A percentile compares a stretch with the other conserved stretches of the same genome.
Conservation (phyloP, 1,139 yeast species). For the Candida tropicalis region DNA sequence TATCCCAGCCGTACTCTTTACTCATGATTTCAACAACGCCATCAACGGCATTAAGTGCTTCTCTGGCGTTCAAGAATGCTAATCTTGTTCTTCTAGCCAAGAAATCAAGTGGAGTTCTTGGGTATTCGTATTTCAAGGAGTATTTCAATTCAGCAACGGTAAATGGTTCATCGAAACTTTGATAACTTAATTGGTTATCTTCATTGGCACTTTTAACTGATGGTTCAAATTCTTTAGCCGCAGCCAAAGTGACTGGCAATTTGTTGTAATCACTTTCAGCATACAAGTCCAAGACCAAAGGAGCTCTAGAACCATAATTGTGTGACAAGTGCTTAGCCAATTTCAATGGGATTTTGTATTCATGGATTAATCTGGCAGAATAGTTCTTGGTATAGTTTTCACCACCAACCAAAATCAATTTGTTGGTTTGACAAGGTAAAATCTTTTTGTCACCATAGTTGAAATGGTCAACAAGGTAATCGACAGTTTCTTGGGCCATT, state of each 20-base stretch:
- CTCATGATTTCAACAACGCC: conserved; percentile 88
- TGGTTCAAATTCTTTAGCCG: conserved; percentile 36
- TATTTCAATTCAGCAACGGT: conserved; percentile 90
- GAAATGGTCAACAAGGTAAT: conserved; percentile 63
- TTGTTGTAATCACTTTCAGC: conserved; percentile 54
- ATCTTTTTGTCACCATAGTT: conserved; percentile 39
- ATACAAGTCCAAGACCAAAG: conserved; percentile 71
- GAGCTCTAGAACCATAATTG: conserved; percentile 90
- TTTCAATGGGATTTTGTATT: conserved; percentile 70
- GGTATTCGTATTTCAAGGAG: conserved; percentile 80
- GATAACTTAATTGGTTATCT: conserved; percentile 44
- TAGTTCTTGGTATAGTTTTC: conserved; percentile 66
- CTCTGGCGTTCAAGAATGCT: conserved; percentile 88
- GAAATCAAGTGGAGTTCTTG: conserved; percentile 87
- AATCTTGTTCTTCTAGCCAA: conserved; percentile 91
- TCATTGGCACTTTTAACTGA: conserved; percentile 34
- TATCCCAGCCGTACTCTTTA: conserved; percentile 74
- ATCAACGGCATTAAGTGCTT: conserved; percentile 79
- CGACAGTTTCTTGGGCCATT: conserved; percentile 95
- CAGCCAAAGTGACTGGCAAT: conserved; percentile 65
- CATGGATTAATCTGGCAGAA: conserved; percentile 80
- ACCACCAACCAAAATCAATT: conserved; percentile 74
- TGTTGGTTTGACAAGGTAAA: conserved; percentile 65
- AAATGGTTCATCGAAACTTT: conserved; percentile 79
- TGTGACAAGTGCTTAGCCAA: conserved; percentile 82